Evolutionary conservation across 495 filamentous ascomycete species (phyloP).

Genomic region (Penicillium paxilli): DNA sequence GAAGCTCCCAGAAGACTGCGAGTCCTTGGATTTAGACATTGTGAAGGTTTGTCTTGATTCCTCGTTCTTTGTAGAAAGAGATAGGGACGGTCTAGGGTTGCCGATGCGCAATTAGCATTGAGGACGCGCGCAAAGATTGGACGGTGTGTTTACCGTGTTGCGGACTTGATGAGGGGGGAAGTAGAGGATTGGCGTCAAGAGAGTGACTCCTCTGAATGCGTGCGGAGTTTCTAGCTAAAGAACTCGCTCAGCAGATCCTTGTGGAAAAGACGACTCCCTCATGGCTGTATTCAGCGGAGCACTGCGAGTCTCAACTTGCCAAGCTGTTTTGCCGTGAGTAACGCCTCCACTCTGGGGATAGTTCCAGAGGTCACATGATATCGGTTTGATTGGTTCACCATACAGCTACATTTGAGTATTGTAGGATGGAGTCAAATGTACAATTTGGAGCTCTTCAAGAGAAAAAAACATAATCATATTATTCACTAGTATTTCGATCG

Average conservation of each 20-base stretch:
- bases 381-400: background rate
- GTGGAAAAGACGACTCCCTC: background rate
- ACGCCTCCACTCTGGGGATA: background rate
- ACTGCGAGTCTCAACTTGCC: background rate
- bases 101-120: background rate
- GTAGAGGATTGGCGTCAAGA: background rate
- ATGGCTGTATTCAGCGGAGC: background rate
- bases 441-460: background rate
- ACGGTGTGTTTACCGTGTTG: background rate
- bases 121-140: background rate
- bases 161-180: background rate
- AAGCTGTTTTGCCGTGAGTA: background rate
- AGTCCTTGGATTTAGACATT: conserved; percentile 42
- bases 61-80: background rate
- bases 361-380: background rate
- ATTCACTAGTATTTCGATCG: background rate
- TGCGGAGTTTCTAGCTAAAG: background rate
- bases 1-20: conserved; percentile 59
- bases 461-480: background rate
- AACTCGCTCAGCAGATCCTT: background rate
- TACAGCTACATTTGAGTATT: no score
- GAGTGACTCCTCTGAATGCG: background rate
- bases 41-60: background rate
- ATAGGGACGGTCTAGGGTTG: background rate
- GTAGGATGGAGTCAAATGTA: no score